A percentile compares a stretch with the other conserved stretches of the same genome.
phyloP scores from a whole-genome alignment of 495 filamentous ascomycete genomes.

The Penicillium robsamsonii region DNA sequence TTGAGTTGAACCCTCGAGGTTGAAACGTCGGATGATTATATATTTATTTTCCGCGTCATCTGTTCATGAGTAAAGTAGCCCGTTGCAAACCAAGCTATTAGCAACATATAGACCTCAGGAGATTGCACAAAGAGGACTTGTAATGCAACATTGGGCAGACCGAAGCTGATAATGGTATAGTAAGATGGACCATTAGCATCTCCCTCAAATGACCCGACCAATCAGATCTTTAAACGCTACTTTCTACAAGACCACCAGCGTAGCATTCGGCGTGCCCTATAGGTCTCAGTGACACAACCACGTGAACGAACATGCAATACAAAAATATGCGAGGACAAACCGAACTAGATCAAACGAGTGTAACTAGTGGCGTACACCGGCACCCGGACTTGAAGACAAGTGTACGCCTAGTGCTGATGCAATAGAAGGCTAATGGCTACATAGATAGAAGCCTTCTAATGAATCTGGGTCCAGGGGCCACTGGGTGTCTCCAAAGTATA shows the following conservation, averaged over 20 bases:
- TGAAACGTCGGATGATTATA: neutral
- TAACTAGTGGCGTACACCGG: neutral
- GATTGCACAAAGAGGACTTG: neutral
- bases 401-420: neutral
- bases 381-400: neutral
- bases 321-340: neutral
- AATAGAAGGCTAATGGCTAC: neutral
- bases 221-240: neutral
- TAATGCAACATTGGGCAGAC: neutral
- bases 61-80: neutral
- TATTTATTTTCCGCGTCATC: neutral
- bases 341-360: neutral
- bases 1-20: neutral
- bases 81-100: neutral
- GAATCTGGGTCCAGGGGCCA: neutral
- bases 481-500: neutral
- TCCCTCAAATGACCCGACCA: neutral
- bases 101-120: neutral
- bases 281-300: neutral
- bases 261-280: neutral
- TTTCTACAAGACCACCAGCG: neutral
- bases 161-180: neutral
- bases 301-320: neutral
- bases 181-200: neutral
- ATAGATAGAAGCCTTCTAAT: neutral